A percentile compares a stretch with the other conserved stretches of the same genome.
These are phyloP conservation scores for Sporothrix pallida DNA, from an alignment of 2,329 filamentous ascomycete species.

Conservation along the genomic window DNA sequence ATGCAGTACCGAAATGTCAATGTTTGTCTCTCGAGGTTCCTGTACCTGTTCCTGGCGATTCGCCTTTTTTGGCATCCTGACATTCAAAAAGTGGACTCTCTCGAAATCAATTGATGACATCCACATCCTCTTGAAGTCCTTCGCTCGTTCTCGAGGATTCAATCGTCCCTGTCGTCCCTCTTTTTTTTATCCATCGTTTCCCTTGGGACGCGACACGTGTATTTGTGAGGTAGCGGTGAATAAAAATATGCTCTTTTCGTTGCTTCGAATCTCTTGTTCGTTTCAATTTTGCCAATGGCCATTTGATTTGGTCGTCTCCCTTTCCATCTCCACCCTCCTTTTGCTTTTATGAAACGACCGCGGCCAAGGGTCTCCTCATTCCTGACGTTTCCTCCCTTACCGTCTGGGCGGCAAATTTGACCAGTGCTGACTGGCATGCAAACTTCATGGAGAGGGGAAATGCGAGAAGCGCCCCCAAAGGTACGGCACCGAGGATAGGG, in stretches of 20 bases:
- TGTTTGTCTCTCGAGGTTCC: neutral
- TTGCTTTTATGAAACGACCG: slow-evolving; percentile 27
- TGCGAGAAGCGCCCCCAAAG: neutral
- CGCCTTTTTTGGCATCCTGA: neutral
- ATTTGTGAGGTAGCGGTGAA: slow-evolving; percentile 17
- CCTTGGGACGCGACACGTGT: slow-evolving; percentile 23
- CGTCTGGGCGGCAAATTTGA: slow-evolving; percentile 26
- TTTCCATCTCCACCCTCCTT: slow-evolving; percentile 19
- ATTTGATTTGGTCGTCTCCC: slow-evolving; percentile 21
- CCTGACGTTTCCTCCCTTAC: slow-evolving; percentile 29
- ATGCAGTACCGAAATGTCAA: neutral
- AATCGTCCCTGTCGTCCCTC: neutral
- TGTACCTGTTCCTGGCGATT: slow-evolving; percentile 8
- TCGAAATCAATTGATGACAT: neutral
- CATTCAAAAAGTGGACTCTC: neutral
- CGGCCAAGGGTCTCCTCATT: slow-evolving; percentile 28
- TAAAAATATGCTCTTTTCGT: neutral
- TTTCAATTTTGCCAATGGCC: slow-evolving; percentile 11
- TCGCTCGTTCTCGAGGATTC: neutral
- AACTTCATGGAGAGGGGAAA: neutral
- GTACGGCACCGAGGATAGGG: neutral
- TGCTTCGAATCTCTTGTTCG: neutral
- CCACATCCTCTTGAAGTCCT: neutral
- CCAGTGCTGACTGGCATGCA: slow-evolving; percentile 20
- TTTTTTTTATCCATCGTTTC: slow-evolving; percentile 17